phyloP scores from a whole-genome alignment of 2,329 filamentous ascomycete genomes.

The Aureobasidium sp. region DNA sequence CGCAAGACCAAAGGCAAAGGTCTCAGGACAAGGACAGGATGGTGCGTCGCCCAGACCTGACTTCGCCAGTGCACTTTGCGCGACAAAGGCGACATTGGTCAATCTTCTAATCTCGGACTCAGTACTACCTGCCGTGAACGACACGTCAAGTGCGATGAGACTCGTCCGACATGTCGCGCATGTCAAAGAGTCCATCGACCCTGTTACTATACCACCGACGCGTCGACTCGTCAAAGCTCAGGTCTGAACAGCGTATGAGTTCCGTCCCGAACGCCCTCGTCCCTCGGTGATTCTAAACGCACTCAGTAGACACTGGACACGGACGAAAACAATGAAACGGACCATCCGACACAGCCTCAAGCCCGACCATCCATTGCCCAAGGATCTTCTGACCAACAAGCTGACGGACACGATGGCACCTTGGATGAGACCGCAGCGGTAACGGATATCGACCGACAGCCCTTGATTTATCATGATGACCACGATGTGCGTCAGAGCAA shows the following conservation, averaged over 20 bases:
- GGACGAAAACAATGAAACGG: too few relatives aligned
- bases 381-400: too few relatives aligned
- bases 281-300: too few relatives aligned
- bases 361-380: too few relatives aligned
- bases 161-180: conserved; percentile 38
- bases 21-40: not conserved
- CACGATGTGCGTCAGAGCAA: not conserved
- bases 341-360: too few relatives aligned
- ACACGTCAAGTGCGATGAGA: conserved; percentile 48
- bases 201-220: conserved; percentile 25
- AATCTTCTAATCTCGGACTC: too few relatives aligned
- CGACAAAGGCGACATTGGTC: too few relatives aligned
- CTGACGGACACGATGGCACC: too few relatives aligned
- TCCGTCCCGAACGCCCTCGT: not conserved
- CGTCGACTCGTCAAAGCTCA: not conserved
- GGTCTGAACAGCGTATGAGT: conserved; percentile 14
- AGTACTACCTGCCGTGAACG: conserved; percentile 29
- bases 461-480: not conserved
- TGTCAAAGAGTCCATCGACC: conserved; percentile 39
- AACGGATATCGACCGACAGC: not conserved
- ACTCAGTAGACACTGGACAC: too few relatives aligned
- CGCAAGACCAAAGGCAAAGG: not conserved
- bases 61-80: too few relatives aligned
- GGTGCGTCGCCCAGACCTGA: not conserved
- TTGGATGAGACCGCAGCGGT: too few relatives aligned